phyloP scores from a whole-genome alignment of 495 filamentous ascomycete species.

The Acidomyces sp. region DNA sequence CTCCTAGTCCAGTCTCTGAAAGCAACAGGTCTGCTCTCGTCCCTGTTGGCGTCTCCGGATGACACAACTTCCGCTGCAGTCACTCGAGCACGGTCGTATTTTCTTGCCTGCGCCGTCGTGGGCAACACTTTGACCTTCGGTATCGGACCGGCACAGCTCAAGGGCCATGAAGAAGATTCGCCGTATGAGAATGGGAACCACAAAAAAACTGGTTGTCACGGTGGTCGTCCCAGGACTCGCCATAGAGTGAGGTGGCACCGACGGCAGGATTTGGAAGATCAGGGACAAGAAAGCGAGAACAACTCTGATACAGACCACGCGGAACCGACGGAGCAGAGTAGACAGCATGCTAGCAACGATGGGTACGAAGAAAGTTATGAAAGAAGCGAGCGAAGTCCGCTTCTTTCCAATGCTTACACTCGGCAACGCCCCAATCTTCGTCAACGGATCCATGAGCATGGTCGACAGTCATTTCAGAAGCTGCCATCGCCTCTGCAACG shows the following conservation, averaged over 20 bases:
- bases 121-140: constrained; percentile 52
- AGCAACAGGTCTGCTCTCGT: constrained; percentile 48
- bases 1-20: constrained; percentile 53
- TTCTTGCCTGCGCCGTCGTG: constrained; percentile 52
- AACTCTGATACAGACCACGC: too few relatives aligned
- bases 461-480: constrained; percentile 24
- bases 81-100: constrained; percentile 55
- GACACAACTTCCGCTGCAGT: constrained; percentile 41
- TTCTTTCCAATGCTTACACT: constrained; percentile 32
- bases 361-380: constrained; percentile 25
- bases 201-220: too few relatives aligned
- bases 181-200: constrained; percentile 25
- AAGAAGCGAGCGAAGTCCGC: constrained; percentile 36
- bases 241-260: too few relatives aligned
- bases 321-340: too few relatives aligned
- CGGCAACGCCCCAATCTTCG: constrained; percentile 18
- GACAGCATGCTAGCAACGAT: too few relatives aligned
- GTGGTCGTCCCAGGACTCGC: too few relatives aligned
- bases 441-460: constrained; percentile 15
- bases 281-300: too few relatives aligned
- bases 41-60: too few relatives aligned
- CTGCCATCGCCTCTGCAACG: constrained; percentile 29
- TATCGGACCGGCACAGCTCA: constrained; percentile 48
- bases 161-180: constrained; percentile 33
- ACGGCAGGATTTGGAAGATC: constrained; percentile 24